A percentile compares a stretch with the other conserved stretches of the same genome.
These are phyloP conservation scores for Tolypocladium cylindrosporum DNA, from an alignment of 2,329 filamentous ascomycete genomes.

Conservation along the genomic window DNA sequence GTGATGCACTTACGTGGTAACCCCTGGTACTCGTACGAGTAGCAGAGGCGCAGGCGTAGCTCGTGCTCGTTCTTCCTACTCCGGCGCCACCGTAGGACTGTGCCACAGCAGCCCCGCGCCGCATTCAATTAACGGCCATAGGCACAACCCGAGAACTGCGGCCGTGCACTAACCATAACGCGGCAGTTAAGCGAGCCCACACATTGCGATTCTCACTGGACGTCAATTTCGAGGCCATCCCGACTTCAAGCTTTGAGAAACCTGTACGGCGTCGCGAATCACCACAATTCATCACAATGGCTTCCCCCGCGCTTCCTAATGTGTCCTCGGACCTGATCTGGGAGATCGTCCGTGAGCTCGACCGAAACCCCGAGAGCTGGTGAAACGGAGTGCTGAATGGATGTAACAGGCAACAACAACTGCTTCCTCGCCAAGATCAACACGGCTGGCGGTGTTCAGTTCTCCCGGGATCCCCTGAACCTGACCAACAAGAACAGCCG, in stretches of 20 bases:
- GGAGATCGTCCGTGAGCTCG: constrained; percentile 84
- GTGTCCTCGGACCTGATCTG: constrained; percentile 88
- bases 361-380: background rate
- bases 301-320: constrained; percentile 51
- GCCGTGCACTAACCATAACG: constrained; percentile 15
- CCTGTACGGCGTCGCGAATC: constrained; percentile 13
- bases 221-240: constrained; percentile 13
- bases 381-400: background rate
- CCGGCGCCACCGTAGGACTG: background rate
- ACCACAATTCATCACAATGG: constrained; percentile 40
- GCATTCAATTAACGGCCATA: constrained; percentile 11
- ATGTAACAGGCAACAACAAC: constrained; percentile 66
- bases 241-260: background rate
- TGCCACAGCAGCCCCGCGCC: constrained; percentile 1
- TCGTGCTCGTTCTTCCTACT: background rate
- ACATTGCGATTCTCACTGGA: constrained; percentile 16
- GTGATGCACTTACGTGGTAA: background rate
- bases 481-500: constrained; percentile 81
- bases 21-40: background rate
- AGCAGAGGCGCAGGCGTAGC: background rate
- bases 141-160: constrained; percentile 7
- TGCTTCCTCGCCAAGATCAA: constrained; percentile 88
- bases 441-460: constrained; percentile 66
- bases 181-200: constrained; percentile 31
- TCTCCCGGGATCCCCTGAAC: constrained; percentile 94